Conservation (phyloP, 1,284 basidiomycete genomes). For the Papiliotrema terrestris region DNA sequence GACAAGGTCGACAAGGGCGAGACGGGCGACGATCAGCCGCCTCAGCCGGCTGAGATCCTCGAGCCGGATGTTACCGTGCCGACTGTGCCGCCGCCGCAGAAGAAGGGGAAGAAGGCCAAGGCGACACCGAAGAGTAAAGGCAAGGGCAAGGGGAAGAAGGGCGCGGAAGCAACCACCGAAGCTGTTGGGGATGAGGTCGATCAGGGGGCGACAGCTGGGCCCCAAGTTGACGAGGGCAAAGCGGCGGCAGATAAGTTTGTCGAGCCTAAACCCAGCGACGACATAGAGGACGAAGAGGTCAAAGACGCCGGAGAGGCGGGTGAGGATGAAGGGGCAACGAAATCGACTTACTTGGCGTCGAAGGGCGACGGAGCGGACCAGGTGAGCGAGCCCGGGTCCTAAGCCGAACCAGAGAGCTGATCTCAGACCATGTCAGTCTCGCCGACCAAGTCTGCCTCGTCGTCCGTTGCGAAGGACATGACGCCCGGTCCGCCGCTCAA, state of each 20-base stretch:
- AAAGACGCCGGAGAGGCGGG: not conserved
- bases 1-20: conserved; percentile 1
- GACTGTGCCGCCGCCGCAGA: not conserved
- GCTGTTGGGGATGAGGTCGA: not conserved
- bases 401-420: not conserved
- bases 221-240: not conserved
- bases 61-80: not conserved
- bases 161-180: not conserved
- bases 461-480: too few relatives aligned
- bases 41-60: not conserved
- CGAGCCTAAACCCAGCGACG: not conserved
- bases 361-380: not conserved
- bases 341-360: not conserved
- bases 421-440: not conserved
- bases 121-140: not conserved
- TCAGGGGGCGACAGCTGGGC: not conserved
- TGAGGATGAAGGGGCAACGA: not conserved
- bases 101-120: not conserved
- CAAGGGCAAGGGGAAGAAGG: not conserved
- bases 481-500: conserved; percentile 8
- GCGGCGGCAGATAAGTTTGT: too few relatives aligned
- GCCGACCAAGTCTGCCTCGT: conserved; percentile 1
- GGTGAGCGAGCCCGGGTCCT: not conserved
- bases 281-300: not conserved
- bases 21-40: not conserved